Evolutionary conservation across 78 protist species (phyloP).

Genomic region (slime mould (Dictyostelium discoideum)): DNA sequence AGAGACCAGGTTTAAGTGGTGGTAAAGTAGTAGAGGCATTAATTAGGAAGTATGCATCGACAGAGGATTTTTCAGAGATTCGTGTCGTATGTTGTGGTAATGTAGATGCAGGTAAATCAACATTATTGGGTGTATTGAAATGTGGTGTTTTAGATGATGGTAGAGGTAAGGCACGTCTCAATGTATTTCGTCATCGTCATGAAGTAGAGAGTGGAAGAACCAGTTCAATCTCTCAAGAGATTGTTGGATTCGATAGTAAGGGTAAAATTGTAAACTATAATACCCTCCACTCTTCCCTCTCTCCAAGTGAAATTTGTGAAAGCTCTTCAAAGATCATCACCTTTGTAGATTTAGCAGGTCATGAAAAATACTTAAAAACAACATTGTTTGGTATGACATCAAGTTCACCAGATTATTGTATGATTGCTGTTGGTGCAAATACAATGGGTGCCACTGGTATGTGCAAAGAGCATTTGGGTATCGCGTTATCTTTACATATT

Average conservation of each 20-base stretch:
- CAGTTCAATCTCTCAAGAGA: conserved; percentile 84
- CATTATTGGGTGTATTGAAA: conserved; percentile 93
- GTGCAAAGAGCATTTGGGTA: conserved; percentile 94
- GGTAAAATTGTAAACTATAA: conserved; percentile 87
- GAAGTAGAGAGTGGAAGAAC: conserved; percentile 95
- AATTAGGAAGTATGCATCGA: conserved; percentile 68
- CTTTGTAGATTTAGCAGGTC: conserved; percentile 96
- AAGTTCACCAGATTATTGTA: conserved; percentile 87
- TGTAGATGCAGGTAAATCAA: conserved; percentile 90
- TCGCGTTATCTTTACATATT: conserved; percentile 92
- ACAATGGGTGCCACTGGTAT: conserved; percentile 62
- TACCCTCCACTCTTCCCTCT: neutral
- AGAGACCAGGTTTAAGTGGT: conserved; percentile 32
- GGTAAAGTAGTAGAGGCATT: conserved; percentile 84
- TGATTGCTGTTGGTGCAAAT: conserved; percentile 59
- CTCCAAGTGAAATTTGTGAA: conserved; percentile 61
- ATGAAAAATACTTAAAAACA: conserved; percentile 94
- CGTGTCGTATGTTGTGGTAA: conserved; percentile 91
- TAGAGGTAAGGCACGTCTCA: conserved; percentile 93
- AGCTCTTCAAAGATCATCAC: conserved; percentile 76
- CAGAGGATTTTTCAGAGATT: conserved; percentile 76
- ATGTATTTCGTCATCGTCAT: conserved; percentile 93
- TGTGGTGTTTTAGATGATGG: conserved; percentile 94
- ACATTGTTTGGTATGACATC: conserved; percentile 97
- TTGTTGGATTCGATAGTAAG: conserved; percentile 90